Conservation (phyloP, 179 eudicot species). For the Actinidia polygama region DNA sequence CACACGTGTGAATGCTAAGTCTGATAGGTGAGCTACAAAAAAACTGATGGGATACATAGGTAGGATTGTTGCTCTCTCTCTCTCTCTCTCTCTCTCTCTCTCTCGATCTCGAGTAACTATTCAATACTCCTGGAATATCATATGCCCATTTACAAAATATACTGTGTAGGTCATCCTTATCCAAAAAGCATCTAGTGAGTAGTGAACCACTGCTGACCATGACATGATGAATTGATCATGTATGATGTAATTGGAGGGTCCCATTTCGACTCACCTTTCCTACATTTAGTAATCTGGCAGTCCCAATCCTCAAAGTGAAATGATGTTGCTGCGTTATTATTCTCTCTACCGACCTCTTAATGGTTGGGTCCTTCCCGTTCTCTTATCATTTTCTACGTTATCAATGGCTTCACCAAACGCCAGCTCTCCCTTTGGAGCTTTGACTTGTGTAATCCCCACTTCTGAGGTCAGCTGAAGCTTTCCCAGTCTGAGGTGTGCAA, state of each 20-base stretch:
- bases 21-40: neutral
- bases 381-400: neutral
- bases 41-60: no score
- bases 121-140: no score
- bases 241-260: neutral
- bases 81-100: neutral
- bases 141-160: no score
- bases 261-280: slow-evolving; percentile 13
- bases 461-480: neutral
- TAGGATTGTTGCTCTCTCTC: neutral
- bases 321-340: neutral
- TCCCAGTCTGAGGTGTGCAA: neutral
- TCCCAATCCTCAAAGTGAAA: neutral
- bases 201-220: neutral
- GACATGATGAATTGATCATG: neutral
- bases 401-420: slow-evolving; percentile 23
- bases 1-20: neutral
- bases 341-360: neutral
- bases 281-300: slow-evolving; percentile 1
- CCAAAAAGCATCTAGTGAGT: neutral
- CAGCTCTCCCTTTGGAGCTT: neutral
- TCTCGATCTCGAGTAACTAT: neutral
- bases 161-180: neutral
- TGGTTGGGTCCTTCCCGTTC: neutral
- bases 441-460: neutral